Evolutionary conservation across 2,329 filamentous ascomycete genomes (phyloP).

Genomic region (Pseudocercospora ulei): DNA sequence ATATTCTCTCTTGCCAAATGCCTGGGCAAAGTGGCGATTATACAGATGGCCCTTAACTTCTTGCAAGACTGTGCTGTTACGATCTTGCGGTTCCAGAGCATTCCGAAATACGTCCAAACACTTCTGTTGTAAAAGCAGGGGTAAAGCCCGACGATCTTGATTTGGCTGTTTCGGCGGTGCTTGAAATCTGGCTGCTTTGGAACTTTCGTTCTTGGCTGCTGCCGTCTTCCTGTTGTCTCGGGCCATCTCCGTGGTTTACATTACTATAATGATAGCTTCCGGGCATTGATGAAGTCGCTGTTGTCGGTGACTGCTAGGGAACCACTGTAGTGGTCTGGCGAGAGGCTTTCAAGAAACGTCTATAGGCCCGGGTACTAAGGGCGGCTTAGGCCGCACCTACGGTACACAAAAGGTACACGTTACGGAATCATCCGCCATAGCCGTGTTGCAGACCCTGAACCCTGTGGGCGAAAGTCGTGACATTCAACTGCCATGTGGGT

Average conservation of each 20-base stretch:
- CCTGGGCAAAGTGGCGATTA: constrained; percentile 69
- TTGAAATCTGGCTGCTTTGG: not conserved
- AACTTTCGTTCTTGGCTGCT: constrained; percentile 2
- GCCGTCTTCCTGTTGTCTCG: constrained; percentile 17
- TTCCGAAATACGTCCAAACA: constrained; percentile 64
- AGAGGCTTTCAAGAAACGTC: no score
- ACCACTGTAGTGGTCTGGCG: not conserved
- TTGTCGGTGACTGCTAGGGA: no score
- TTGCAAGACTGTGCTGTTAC: constrained; percentile 51
- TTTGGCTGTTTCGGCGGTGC: not conserved
- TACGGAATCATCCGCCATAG: no score
- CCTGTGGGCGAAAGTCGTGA: no score
- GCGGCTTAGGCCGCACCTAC: no score
- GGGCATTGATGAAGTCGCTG: no score
- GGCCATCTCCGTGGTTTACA: constrained; percentile 13
- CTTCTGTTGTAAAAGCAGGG: constrained; percentile 49
- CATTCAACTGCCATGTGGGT: no score
- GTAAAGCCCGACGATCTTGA: no score
- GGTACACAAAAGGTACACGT: no score
- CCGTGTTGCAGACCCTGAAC: no score
- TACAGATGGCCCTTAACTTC: constrained; percentile 78
- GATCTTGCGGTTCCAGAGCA: constrained; percentile 39
- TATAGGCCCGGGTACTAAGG: no score
- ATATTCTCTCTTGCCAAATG: constrained; percentile 62
- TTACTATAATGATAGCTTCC: no score